Percentiles rank a stretch among this genome's conserved stretches.
Conservation (phyloP, 2,329 filamentous ascomycete species). For the Diplocarpon mali region DNA sequence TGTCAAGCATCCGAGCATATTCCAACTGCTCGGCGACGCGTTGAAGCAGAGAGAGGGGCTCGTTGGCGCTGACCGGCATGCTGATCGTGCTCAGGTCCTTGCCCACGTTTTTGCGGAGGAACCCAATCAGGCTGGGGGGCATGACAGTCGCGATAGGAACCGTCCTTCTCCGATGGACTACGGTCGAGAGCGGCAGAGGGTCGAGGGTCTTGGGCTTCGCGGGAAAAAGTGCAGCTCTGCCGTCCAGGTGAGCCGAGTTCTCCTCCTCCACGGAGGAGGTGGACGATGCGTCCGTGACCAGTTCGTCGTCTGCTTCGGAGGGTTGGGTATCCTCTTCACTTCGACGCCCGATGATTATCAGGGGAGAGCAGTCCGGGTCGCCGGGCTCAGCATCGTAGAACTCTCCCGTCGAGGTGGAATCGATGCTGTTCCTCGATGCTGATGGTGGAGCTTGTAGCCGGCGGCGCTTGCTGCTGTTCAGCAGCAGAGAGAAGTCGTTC, state of each 20-base stretch:
- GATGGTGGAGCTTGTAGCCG: slow-evolving; percentile 46
- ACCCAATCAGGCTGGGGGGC: slow-evolving; percentile 86
- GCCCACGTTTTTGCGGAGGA: slow-evolving; percentile 92
- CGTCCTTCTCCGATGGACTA: slow-evolving; percentile 54
- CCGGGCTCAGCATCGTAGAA: slow-evolving; percentile 87
- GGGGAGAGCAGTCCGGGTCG: slow-evolving; percentile 45
- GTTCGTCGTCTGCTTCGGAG: slow-evolving; percentile 44
- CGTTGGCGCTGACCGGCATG: slow-evolving; percentile 95
- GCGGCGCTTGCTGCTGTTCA: slow-evolving; percentile 69
- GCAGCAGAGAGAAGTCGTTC: slow-evolving; percentile 65
- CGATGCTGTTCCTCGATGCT: slow-evolving; percentile 52
- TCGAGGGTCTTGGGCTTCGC: slow-evolving; percentile 61
- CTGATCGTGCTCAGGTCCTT: slow-evolving; percentile 95
- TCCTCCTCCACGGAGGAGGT: slow-evolving; percentile 49
- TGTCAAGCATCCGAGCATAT: slow-evolving; percentile 75
- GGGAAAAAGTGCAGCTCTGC: slow-evolving; percentile 65
- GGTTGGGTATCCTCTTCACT: slow-evolving; percentile 55
- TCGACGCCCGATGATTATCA: slow-evolving; percentile 64
- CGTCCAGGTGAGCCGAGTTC: slow-evolving; percentile 35
- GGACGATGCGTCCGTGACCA: slow-evolving; percentile 40
- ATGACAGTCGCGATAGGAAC: slow-evolving; percentile 64
- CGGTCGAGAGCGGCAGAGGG: slow-evolving; percentile 62
- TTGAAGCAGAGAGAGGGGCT: slow-evolving; percentile 80
- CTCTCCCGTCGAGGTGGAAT: slow-evolving; percentile 72
- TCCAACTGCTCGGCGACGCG: slow-evolving; percentile 84